phyloP scores from a whole-genome alignment of 805 yeast species.

The Ascoidea rubescens region DNA sequence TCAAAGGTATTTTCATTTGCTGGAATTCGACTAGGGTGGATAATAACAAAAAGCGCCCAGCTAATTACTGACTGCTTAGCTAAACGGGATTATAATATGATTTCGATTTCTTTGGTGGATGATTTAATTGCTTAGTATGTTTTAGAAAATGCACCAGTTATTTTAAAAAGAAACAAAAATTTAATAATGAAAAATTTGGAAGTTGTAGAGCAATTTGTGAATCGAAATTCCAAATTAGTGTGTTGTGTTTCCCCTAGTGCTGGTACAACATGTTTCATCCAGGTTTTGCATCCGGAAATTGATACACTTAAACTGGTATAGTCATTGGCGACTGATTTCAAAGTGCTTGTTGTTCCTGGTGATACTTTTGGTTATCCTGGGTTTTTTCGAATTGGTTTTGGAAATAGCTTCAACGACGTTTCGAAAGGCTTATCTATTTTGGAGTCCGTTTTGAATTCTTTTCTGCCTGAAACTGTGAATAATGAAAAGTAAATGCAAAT shows the following conservation, averaged over 20 bases:
- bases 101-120: constrained; percentile 32
- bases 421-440: too few species aligned
- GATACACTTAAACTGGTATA: constrained; percentile 22
- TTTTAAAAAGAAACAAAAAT: constrained; percentile 25
- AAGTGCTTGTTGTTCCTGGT: constrained; percentile 33
- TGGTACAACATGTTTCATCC: constrained; percentile 33
- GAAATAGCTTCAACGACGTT: constrained; percentile 16
- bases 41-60: constrained; percentile 22
- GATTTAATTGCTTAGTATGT: constrained; percentile 32
- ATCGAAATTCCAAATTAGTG: constrained; percentile 19
- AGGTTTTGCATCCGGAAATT: constrained; percentile 16
- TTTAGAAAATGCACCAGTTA: constrained; percentile 18
- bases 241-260: constrained; percentile 30
- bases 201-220: constrained; percentile 21
- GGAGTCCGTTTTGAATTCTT: too few species aligned
- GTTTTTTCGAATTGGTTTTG: constrained; percentile 33
- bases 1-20: constrained; percentile 43
- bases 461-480: too few species aligned
- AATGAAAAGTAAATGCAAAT: too few species aligned
- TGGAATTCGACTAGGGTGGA: constrained; percentile 41
- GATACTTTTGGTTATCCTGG: constrained; percentile 30
- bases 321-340: constrained; percentile 22
- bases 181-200: constrained; percentile 26
- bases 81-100: constrained; percentile 36
- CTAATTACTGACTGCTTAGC: constrained; percentile 21